Percentiles rank a stretch among this genome's conserved stretches.
These are phyloP conservation scores for Inosperma sp. DNA, from an alignment of 768 basidiomycete species.

Conservation along the genomic window DNA sequence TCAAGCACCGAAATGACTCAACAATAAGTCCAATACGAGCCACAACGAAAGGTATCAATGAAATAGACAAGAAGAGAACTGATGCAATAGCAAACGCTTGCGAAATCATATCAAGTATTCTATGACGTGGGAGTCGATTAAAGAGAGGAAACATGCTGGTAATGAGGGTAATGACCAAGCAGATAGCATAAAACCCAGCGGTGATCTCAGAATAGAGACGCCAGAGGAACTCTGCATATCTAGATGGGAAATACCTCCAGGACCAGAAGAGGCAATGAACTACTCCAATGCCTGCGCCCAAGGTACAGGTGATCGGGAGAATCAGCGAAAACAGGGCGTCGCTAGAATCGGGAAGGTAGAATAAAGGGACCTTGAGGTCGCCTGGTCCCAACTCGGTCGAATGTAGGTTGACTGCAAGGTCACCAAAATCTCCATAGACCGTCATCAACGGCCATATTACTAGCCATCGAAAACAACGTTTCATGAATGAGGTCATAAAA, in stretches of 20 bases:
- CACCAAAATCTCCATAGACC: conserved; percentile 8
- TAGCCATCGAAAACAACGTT: background rate
- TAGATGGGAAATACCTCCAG: conserved; percentile 9
- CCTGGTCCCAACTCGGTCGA: conserved; percentile 5
- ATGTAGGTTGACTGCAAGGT: conserved; percentile 9
- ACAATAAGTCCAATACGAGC: conserved; percentile 8
- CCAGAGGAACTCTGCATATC: conserved; percentile 6
- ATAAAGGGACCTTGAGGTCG: conserved; percentile 7
- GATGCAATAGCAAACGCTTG: conserved; percentile 1
- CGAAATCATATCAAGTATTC: too few relatives aligned
- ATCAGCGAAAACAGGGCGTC: conserved; percentile 8
- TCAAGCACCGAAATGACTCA: conserved; percentile 7
- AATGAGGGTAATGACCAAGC: too few relatives aligned
- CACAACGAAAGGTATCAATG: conserved; percentile 7
- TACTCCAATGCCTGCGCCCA: conserved; percentile 5
- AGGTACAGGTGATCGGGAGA: background rate
- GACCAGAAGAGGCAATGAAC: conserved; percentile 11
- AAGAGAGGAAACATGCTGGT: too few relatives aligned
- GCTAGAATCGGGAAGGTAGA: conserved; percentile 8
- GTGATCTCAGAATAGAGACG: conserved; percentile 1
- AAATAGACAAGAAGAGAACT: conserved; percentile 6
- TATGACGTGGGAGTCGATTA: too few relatives aligned
- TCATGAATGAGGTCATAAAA: background rate
- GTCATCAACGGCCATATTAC: conserved; percentile 6
- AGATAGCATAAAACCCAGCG: conserved; percentile 7